Conservation (phyloP, 768 basidiomycete genomes). For the Hysterangium stoloniferum region DNA sequence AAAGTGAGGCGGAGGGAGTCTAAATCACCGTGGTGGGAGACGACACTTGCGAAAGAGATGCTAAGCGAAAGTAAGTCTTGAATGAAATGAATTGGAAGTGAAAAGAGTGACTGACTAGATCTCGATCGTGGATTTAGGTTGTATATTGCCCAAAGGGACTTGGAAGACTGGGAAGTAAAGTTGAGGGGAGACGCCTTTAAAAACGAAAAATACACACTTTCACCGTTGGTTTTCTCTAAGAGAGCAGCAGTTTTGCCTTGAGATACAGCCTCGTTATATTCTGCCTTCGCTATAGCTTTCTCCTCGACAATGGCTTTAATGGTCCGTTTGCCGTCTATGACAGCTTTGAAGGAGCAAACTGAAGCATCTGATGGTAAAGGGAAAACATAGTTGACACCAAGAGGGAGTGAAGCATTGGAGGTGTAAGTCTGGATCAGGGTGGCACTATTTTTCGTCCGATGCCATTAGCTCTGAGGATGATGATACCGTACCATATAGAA, state of each 20-base stretch:
- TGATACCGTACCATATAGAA: neutral
- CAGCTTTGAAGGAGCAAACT: slow-evolving; percentile 46
- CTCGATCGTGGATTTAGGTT: slow-evolving; percentile 32
- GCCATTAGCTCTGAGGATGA: too few species aligned
- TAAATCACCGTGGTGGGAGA: slow-evolving; percentile 1
- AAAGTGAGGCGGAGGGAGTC: slow-evolving; percentile 11
- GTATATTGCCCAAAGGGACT: slow-evolving; percentile 50
- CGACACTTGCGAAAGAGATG: slow-evolving; percentile 27
- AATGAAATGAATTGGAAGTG: neutral
- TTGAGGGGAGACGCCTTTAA: too few species aligned
- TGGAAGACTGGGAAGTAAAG: slow-evolving; percentile 48
- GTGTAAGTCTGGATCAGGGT: slow-evolving; percentile 11
- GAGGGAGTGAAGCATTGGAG: slow-evolving; percentile 3
- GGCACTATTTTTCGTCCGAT: too few species aligned
- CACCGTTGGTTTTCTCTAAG: slow-evolving; percentile 42
- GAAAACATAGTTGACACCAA: slow-evolving; percentile 39
- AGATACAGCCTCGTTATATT: slow-evolving; percentile 33
- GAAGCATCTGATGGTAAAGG: slow-evolving; percentile 50
- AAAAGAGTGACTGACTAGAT: slow-evolving; percentile 31
- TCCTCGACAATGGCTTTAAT: slow-evolving; percentile 43
- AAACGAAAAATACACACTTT: slow-evolving; percentile 32
- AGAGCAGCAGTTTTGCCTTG: slow-evolving; percentile 38
- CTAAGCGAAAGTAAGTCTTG: slow-evolving; percentile 20
- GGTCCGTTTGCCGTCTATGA: slow-evolving; percentile 33
- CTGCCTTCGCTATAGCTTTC: slow-evolving; percentile 33